A percentile compares a stretch with the other conserved stretches of the same genome.
Evolutionary conservation across 2,329 filamentous ascomycete genomes (phyloP).

Genomic region (Phialemoniopsis sp.): DNA sequence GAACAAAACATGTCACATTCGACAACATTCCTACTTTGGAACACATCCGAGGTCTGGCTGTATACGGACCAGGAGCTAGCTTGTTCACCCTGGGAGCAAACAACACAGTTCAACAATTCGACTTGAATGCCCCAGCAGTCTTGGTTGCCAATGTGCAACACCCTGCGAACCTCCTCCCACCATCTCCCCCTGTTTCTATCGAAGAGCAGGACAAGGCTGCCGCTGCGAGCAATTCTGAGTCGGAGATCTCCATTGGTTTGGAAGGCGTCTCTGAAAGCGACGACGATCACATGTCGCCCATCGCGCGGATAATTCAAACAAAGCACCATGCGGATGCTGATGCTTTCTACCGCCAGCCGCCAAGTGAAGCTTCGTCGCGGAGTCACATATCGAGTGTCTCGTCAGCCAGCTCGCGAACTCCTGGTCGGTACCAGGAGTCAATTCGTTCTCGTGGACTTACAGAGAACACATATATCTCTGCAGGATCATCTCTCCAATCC

Average conservation of each 20-base stretch:
- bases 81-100: constrained; percentile 88
- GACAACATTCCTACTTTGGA: constrained; percentile 84
- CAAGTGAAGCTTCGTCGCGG: constrained; percentile 43
- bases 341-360: constrained; percentile 63
- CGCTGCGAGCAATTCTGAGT: constrained; percentile 48
- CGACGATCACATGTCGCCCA: constrained; percentile 70
- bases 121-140: constrained; percentile 75
- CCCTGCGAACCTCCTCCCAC: constrained; percentile 70
- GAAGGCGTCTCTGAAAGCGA: constrained; percentile 69
- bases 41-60: constrained; percentile 74
- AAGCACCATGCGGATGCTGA: constrained; percentile 57
- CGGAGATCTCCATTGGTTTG: constrained; percentile 51
- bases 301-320: constrained; percentile 71
- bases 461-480: constrained; percentile 66
- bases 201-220: constrained; percentile 61
- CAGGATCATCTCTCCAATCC: constrained; percentile 53
- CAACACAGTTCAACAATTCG: constrained; percentile 91
- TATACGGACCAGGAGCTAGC: constrained; percentile 85
- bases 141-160: constrained; percentile 89
- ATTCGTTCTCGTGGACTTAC: constrained; percentile 50
- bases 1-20: constrained; percentile 94
- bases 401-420: constrained; percentile 50
- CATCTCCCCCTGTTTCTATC: constrained; percentile 77
- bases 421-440: constrained; percentile 44
- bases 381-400: constrained; percentile 59